Evolutionary conservation across 805 yeast species (phyloP).

Genomic region (Candida namnaoensis): DNA sequence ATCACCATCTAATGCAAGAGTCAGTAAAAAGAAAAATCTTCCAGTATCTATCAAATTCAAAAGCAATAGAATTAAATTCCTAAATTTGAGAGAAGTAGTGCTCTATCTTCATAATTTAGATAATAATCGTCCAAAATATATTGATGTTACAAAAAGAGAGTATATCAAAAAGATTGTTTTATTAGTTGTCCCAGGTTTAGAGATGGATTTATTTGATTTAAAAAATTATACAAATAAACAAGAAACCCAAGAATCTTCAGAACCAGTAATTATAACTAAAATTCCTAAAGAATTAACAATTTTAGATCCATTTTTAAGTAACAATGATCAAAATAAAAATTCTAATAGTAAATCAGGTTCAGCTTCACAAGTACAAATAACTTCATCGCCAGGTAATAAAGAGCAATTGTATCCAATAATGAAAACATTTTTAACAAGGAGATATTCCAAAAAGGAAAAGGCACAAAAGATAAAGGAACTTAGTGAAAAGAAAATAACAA

Average conservation of each 20-base stretch:
- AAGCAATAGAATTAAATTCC: conserved; percentile 23
- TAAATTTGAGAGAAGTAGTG: conserved; percentile 38
- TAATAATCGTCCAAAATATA: conserved; percentile 37
- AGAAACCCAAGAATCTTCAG: too few relatives aligned
- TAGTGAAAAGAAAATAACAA: conserved; percentile 24
- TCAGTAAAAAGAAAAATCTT: conserved; percentile 23
- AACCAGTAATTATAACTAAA: too few relatives aligned
- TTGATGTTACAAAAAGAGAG: conserved; percentile 36
- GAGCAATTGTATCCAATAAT: conserved; percentile 45
- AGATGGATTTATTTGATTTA: conserved; percentile 33
- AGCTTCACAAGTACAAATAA: conserved; percentile 30
- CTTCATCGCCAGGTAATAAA: conserved; percentile 59
- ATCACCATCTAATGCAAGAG: too few relatives aligned
- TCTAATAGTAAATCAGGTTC: too few relatives aligned
- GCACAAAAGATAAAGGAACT: conserved; percentile 23
- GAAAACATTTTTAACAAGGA: conserved; percentile 46
- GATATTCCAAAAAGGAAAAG: conserved; percentile 49
- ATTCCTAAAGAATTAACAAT: conserved; percentile 6
- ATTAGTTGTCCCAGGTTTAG: conserved; percentile 59
- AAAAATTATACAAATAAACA: conserved; percentile 8
- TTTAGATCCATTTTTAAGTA: conserved; percentile 23
- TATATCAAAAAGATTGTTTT: conserved; percentile 46
- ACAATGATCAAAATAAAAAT: conserved; percentile 24
- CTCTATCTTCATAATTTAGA: conserved; percentile 32
- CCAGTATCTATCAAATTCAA: conserved; percentile 25